phyloP scores from a whole-genome alignment of 768 basidiomycete genomes.

The Trametes villosa region DNA sequence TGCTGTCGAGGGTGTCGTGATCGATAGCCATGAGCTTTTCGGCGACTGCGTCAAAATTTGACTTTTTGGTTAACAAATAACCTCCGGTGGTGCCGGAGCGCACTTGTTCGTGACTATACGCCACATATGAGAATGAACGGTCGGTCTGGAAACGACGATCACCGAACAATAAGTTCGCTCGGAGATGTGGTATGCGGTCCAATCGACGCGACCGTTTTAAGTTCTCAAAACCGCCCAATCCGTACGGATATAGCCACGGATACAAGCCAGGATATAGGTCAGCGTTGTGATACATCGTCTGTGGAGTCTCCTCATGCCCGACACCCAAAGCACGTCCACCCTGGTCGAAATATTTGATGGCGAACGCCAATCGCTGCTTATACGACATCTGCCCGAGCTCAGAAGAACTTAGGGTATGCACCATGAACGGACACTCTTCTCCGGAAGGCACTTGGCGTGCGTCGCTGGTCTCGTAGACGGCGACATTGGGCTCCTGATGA shows the following conservation, averaged over 20 bases:
- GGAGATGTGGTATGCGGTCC: conserved; percentile 28
- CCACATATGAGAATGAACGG: conserved; percentile 40
- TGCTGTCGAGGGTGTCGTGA: not conserved
- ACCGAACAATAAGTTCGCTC: conserved; percentile 41
- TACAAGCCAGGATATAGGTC: conserved; percentile 43
- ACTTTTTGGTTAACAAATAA: conserved; percentile 27
- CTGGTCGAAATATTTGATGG: conserved; percentile 34
- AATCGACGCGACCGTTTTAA: not conserved
- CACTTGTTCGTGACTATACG: conserved; percentile 46
- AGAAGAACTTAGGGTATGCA: conserved; percentile 41
- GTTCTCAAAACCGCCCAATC: conserved; percentile 40
- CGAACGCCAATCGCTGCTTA: conserved; percentile 27
- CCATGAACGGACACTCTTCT: conserved; percentile 39
- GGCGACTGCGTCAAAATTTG: conserved; percentile 25
- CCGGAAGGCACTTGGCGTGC: no score
- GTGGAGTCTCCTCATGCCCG: conserved; percentile 32
- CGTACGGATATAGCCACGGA: conserved; percentile 49
- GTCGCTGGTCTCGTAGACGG: not conserved
- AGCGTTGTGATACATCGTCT: conserved; percentile 41
- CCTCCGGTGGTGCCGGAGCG: conserved; percentile 33
- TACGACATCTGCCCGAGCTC: conserved; percentile 23
- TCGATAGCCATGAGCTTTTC: conserved; percentile 15
- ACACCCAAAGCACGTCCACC: conserved; percentile 35
- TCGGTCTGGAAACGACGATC: conserved; percentile 47
- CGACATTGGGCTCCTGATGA: not conserved